Evolutionary conservation across 1,139 yeast genomes (phyloP).

Genomic region (Spathaspora jeffriesii): DNA sequence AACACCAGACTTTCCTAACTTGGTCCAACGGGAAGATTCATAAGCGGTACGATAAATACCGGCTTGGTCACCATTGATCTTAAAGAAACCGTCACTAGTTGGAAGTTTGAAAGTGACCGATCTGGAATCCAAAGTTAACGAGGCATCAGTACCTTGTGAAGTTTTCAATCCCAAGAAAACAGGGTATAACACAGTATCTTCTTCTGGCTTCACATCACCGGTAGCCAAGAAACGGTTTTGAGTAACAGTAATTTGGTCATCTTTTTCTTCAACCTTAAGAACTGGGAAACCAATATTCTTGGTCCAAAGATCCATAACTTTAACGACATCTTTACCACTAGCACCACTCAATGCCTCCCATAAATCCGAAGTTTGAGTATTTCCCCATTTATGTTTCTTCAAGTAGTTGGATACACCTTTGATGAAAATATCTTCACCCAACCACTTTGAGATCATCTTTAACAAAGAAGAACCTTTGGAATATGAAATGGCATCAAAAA

Average conservation of each 20-base stretch:
- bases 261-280: conserved; percentile 52
- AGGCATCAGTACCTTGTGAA: conserved; percentile 62
- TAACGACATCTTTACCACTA: conserved; percentile 74
- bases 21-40: conserved; percentile 70
- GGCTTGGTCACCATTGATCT: conserved; percentile 79
- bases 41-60: conserved; percentile 86
- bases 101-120: conserved; percentile 47
- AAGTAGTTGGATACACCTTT: conserved; percentile 76
- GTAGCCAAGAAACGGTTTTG: conserved; percentile 82
- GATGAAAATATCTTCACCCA: conserved; percentile 70
- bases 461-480: conserved; percentile 81
- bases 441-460: conserved; percentile 72
- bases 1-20: conserved; percentile 70
- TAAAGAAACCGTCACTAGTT: conserved; percentile 54
- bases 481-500: conserved; percentile 65
- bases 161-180: conserved; percentile 81
- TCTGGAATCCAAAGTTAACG: conserved; percentile 58
- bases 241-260: conserved; percentile 49
- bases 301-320: conserved; percentile 85
- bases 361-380: conserved; percentile 78
- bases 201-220: conserved; percentile 78
- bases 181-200: conserved; percentile 66
- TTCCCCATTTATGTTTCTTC: conserved; percentile 74
- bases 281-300: conserved; percentile 84
- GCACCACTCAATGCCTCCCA: conserved; percentile 80